Conservation (phyloP, 371 early-diverging fungal species). For the Coemansia sp. region DNA sequence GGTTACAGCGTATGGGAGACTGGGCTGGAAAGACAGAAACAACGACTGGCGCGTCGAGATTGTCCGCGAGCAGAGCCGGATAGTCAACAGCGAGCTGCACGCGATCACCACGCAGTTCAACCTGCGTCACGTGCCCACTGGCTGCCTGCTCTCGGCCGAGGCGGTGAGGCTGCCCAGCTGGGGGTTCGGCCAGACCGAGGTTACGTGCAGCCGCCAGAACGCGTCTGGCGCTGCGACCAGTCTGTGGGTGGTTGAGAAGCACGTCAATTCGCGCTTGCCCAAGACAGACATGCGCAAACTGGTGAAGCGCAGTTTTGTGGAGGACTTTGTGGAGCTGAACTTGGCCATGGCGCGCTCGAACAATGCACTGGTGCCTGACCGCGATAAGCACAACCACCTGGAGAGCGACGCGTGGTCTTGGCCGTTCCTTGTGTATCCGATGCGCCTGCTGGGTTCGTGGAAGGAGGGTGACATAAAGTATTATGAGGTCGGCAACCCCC, state of each 20-base stretch:
- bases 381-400: conserved; percentile 88
- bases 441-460: conserved; percentile 95
- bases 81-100: conserved; percentile 19
- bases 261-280: conserved; percentile 20
- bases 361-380: conserved; percentile 95
- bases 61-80: conserved; percentile 23
- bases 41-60: conserved; percentile 39
- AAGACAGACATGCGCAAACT: conserved; percentile 19
- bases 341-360: conserved; percentile 62
- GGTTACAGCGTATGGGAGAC: conserved; percentile 60
- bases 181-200: conserved; percentile 40
- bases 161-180: conserved; percentile 28
- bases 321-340: conserved; percentile 37
- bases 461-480: conserved; percentile 83
- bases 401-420: conserved; percentile 90
- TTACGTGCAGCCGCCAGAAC: conserved; percentile 25
- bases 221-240: not conserved
- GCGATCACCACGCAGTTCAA: conserved; percentile 33
- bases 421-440: conserved; percentile 86
- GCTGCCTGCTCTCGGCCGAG: conserved; percentile 31
- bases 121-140: conserved; percentile 19
- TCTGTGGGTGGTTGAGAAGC: conserved; percentile 32
- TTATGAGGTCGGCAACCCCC: conserved; percentile 94
- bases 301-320: conserved; percentile 28
- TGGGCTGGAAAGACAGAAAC: conserved; percentile 31